Evolutionary conservation across 1,284 basidiomycete species (phyloP).

Genomic region (Irpex rosettiformis): DNA sequence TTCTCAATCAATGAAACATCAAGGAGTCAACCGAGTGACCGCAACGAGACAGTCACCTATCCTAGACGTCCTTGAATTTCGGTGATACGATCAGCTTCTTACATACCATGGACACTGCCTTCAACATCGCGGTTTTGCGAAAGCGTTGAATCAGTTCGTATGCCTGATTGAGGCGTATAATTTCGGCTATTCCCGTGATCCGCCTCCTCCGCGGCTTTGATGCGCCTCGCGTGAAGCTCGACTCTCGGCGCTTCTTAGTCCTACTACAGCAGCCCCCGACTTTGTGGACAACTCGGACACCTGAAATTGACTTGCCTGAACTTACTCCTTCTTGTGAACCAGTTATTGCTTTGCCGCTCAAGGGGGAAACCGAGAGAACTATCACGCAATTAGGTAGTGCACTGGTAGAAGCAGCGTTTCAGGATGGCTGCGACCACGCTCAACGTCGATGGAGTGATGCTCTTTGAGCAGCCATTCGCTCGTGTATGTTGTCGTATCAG

Average conservation of each 20-base stretch:
- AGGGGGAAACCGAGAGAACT: too few species aligned
- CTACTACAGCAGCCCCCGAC: too few species aligned
- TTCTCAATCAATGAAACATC: background rate
- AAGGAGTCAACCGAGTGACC: too few species aligned
- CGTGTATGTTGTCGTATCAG: conserved; percentile 42
- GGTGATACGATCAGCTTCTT: background rate
- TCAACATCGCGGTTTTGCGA: background rate
- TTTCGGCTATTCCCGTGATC: background rate
- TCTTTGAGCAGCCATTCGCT: conserved; percentile 88
- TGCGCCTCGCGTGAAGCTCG: background rate
- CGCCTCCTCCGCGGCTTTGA: background rate
- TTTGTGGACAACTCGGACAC: too few species aligned
- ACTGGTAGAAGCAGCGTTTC: too few species aligned
- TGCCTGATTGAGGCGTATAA: background rate
- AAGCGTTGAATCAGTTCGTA: background rate
- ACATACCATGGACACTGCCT: background rate
- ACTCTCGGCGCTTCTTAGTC: too few species aligned
- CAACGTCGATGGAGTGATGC: conserved; percentile 73
- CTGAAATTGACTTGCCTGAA: too few species aligned
- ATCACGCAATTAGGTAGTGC: too few species aligned
- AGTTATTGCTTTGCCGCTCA: too few species aligned
- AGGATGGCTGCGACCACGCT: conserved; percentile 47
- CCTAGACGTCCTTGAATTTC: background rate
- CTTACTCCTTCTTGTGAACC: too few species aligned
- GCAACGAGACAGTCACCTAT: background rate